Conservation (phyloP, 2,329 filamentous ascomycete species). For the Pseudogymnoascus sp. region DNA sequence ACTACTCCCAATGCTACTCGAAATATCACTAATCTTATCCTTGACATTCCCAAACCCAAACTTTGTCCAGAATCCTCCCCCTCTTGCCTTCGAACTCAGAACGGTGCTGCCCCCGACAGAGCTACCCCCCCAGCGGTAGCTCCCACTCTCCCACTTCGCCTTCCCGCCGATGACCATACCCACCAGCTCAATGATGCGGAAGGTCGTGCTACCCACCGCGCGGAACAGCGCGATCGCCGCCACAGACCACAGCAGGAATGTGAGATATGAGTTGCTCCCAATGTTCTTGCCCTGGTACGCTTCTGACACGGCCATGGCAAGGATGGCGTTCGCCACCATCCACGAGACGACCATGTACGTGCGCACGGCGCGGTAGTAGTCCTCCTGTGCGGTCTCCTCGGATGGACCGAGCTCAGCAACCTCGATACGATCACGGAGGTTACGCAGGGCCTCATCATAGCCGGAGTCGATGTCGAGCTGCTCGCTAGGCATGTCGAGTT, state of each 20-base stretch:
- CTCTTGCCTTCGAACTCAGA: conserved; percentile 24
- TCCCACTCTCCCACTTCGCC: conserved; percentile 33
- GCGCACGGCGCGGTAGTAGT: conserved; percentile 94
- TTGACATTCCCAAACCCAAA: conserved; percentile 12
- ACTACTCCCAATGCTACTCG: conserved; percentile 25
- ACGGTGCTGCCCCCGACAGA: background rate
- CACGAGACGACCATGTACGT: conserved; percentile 97
- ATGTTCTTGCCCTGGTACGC: conserved; percentile 66
- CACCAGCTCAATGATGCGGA: conserved; percentile 74
- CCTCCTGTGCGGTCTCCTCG: conserved; percentile 85
- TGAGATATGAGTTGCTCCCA: conserved; percentile 79
- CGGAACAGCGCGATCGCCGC: conserved; percentile 81
- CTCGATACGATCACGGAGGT: conserved; percentile 86
- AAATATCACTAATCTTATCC: conserved; percentile 17
- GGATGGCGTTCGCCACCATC: conserved; percentile 85
- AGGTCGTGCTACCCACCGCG: conserved; percentile 71
- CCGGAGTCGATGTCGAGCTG: conserved; percentile 97
- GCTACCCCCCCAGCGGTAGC: background rate
- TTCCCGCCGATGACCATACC: conserved; percentile 83
- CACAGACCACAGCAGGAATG: conserved; percentile 88
- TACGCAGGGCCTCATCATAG: conserved; percentile 93
- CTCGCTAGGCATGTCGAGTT: conserved; percentile 95
- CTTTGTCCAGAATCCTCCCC: conserved; percentile 22
- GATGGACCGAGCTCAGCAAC: conserved; percentile 54
- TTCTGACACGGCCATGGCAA: conserved; percentile 89